phyloP scores from a whole-genome alignment of 192 early-diverging fungal species.

The Helicostylum pulchrum region DNA sequence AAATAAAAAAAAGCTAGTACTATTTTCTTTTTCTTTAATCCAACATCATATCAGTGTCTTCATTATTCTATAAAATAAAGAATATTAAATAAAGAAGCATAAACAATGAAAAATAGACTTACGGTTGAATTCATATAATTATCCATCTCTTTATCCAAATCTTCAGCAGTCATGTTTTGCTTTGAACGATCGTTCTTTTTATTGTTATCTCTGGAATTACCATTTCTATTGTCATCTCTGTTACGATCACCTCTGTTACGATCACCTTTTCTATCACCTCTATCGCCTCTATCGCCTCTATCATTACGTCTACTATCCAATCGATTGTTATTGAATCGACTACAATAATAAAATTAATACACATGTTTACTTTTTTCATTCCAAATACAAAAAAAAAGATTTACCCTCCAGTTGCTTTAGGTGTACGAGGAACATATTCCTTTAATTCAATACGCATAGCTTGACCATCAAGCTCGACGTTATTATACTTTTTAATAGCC shows the following conservation, averaged over 20 bases:
- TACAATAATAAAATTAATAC: not conserved
- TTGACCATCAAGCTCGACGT: conserved; percentile 49
- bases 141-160: conserved; percentile 56
- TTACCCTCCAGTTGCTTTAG: not conserved
- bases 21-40: conserved; percentile 1
- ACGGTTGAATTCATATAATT: conserved; percentile 45
- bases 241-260: conserved; percentile 7
- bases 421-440: not conserved
- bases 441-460: conserved; percentile 24
- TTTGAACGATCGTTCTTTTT: not conserved
- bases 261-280: not conserved
- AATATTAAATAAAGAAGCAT: not conserved
- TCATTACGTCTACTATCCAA: not conserved
- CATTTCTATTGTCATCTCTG: not conserved
- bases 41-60: conserved; percentile 17
- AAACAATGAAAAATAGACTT: not conserved
- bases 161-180: conserved; percentile 34
- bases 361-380: not conserved
- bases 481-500: conserved; percentile 49
- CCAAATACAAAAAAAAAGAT: not conserved
- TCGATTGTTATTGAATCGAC: not conserved
- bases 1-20: not conserved
- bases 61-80: not conserved
- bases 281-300: not conserved
- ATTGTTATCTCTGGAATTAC: conserved; percentile 2